Evolutionary conservation across 306 rosid genomes (phyloP).

Genomic region (Geum urbanum): DNA sequence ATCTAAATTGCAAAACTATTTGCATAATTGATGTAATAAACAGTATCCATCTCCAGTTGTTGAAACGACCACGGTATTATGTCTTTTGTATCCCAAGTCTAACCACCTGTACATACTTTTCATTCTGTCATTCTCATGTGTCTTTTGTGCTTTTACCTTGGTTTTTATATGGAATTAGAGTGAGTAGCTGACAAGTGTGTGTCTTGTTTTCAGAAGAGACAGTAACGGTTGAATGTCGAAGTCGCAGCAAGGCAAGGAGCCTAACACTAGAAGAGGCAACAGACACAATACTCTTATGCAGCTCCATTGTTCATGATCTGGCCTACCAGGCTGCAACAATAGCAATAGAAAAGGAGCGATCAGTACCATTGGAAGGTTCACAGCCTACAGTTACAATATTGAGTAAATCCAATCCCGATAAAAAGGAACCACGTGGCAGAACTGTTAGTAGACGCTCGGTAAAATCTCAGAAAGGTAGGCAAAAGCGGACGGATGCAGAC

Average conservation of each 20-base stretch:
- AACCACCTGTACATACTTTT: background rate
- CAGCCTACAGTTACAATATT: slow-evolving; percentile 69
- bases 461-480: slow-evolving; percentile 60
- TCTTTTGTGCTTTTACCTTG: slow-evolving; percentile 11
- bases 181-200: slow-evolving; percentile 25
- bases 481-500: slow-evolving; percentile 45
- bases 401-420: slow-evolving; percentile 51
- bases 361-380: slow-evolving; percentile 56
- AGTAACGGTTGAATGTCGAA: slow-evolving; percentile 62
- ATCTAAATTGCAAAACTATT: background rate
- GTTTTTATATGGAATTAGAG: slow-evolving; percentile 19
- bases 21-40: background rate
- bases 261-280: slow-evolving; percentile 95
- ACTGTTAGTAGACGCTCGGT: slow-evolving; percentile 36
- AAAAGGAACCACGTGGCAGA: slow-evolving; percentile 49
- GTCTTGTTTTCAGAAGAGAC: slow-evolving; percentile 45
- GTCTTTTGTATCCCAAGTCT: background rate
- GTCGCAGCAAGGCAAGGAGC: slow-evolving; percentile 63
- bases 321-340: slow-evolving; percentile 79
- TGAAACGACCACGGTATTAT: background rate
- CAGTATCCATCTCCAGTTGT: background rate
- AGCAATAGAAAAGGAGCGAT: slow-evolving; percentile 67
- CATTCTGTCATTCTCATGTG: background rate
- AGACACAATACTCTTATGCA: slow-evolving; percentile 88
- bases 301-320: slow-evolving; percentile 84